Percentiles rank a stretch among this genome's conserved stretches.
Conservation (phyloP, 1,284 basidiomycete genomes). For the Mycena citricolor region DNA sequence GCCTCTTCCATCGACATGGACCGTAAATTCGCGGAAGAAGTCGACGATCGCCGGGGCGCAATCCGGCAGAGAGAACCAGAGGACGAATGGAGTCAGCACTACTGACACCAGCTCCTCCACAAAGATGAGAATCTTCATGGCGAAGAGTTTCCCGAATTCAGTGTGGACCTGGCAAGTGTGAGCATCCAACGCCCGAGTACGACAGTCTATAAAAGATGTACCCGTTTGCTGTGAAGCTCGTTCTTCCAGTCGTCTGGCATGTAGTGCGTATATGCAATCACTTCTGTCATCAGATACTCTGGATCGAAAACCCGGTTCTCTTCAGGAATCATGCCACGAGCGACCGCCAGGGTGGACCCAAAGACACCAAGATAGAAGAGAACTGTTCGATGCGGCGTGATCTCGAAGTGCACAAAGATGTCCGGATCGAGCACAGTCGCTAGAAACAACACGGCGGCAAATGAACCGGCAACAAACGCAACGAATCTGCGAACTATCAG, state of each 20-base stretch:
- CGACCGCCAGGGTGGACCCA: slow-evolving; percentile 83
- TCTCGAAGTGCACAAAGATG: slow-evolving; percentile 90
- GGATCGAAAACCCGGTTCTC: slow-evolving; percentile 94
- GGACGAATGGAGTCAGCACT: slow-evolving; percentile 89
- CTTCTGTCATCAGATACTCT: slow-evolving; percentile 86
- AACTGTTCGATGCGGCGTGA: slow-evolving; percentile 90
- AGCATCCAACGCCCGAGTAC: slow-evolving; percentile 5
- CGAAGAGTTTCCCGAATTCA: slow-evolving; percentile 87
- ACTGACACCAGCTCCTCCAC: slow-evolving; percentile 88
- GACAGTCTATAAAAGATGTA: slow-evolving; percentile 44
- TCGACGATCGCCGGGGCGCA: slow-evolving; percentile 91
- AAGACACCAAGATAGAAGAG: slow-evolving; percentile 93
- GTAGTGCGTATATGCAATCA: slow-evolving; percentile 93
- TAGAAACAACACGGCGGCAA: slow-evolving; percentile 90
- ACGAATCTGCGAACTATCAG: slow-evolving; percentile 68
- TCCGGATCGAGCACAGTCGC: slow-evolving; percentile 92
- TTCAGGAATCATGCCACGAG: slow-evolving; percentile 94
- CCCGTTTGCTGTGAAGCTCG: slow-evolving; percentile 86
- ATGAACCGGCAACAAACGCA: slow-evolving; percentile 94
- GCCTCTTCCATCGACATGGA: slow-evolving; percentile 94
- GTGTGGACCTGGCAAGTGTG: slow-evolving; percentile 67
- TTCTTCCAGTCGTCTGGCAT: slow-evolving; percentile 91
- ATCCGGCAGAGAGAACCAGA: slow-evolving; percentile 88
- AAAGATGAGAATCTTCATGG: slow-evolving; percentile 87
- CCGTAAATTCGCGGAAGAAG: slow-evolving; percentile 95